phyloP scores from a whole-genome alignment of 257 asterid species.

The Solanum sitiens region DNA sequence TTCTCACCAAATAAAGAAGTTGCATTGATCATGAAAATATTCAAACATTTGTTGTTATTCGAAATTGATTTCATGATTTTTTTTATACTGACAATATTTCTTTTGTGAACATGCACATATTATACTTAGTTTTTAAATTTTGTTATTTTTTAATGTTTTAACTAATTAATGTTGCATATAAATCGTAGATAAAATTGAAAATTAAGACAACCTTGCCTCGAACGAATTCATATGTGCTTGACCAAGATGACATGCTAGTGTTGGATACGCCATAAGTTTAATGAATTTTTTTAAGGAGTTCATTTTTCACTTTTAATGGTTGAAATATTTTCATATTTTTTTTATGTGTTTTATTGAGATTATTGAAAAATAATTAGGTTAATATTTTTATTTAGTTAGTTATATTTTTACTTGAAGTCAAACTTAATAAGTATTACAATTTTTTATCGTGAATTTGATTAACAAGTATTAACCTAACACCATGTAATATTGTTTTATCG shows the following conservation, averaged over 20 bases:
- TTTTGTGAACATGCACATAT: not conserved
- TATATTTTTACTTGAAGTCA: too few relatives aligned
- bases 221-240: not conserved
- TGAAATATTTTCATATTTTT: not conserved
- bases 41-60: too few relatives aligned
- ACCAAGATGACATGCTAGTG: not conserved
- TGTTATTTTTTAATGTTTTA: too few relatives aligned
- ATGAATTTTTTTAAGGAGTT: not conserved
- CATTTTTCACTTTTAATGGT: not conserved
- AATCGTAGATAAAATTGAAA: too few relatives aligned
- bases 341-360: not conserved
- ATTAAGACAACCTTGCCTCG: not conserved
- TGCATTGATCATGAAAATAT: not conserved
- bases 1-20: not conserved
- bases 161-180: not conserved
- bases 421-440: too few relatives aligned
- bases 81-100: too few relatives aligned
- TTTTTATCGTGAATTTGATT: too few relatives aligned
- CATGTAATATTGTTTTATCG: too few relatives aligned
- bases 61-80: not conserved
- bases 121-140: not conserved
- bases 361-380: too few relatives aligned
- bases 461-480: too few relatives aligned
- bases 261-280: not conserved
- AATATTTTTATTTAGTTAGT: too few relatives aligned